Base-by-base conservation (phyloP, 192 early-diverging fungal genomes). In the Lunasporangiospora selenospora region DNA sequence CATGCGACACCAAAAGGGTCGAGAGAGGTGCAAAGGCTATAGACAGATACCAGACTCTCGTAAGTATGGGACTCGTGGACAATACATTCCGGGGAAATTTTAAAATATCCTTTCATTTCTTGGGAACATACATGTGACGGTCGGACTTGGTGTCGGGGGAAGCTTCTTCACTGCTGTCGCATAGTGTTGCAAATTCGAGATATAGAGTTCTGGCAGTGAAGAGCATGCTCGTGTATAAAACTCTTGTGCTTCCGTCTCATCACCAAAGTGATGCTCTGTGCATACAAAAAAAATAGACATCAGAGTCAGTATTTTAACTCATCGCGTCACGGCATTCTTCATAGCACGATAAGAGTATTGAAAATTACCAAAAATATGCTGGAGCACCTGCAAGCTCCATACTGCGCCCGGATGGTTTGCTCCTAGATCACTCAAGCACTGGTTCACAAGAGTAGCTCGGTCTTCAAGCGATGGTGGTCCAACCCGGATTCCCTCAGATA, bases 381-480 rank as follows among this genome's bases (percentile, higher is more conserved):
- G 70, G 6, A 81, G 47, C 15, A 76, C 71, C 33, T 75, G 65
- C 13, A 81, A 33, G 4, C 76, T 63, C 80, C 80, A 81, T 24
- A 81, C 56, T 11, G 76, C 67, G 24, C 76, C 80, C 12, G 80
- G 77, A 26, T 81, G 70, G 33, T 81, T 62, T 4, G 26, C 18
- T n/a, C 58, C 69, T 18, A 81, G 37, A 45, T 78, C 79, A 11
- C 66, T 50, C 21, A 71, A 58, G 18, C 80, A 81, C 27, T 49
- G 56, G 0, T 58, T 47, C 15, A 81, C 55, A 12, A 81, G 45
- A 11, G 42, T 29, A 1, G 44, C 26, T 4, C 70, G 56, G 31
- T 81, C 70, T 19, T 81, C 69, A n/a, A n/a, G n/a, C 9, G 54
- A 53, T 15, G 40, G 10, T 15, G 71, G 71, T 7, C 77, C 80